Percentiles rank a stretch among this genome's conserved stretches.
These are phyloP conservation scores for Decorospora gaudefroyi DNA, from an alignment of 2,329 filamentous ascomycete genomes.

Conservation along the genomic window DNA sequence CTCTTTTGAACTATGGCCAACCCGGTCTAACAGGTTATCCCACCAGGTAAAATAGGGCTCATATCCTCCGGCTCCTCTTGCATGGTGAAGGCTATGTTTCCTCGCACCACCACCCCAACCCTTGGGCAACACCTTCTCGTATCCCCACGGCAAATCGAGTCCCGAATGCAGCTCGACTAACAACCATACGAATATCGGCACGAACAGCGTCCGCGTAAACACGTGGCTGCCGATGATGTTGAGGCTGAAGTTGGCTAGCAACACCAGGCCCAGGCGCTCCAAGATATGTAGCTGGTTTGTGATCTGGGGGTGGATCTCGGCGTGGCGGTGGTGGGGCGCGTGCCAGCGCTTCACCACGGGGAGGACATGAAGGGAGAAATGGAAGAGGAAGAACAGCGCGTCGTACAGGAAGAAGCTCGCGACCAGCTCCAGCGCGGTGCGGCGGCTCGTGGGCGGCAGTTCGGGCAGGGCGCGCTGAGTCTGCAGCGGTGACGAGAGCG, in stretches of 20 bases:
- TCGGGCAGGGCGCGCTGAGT: neutral
- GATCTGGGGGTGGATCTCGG: constrained; percentile 2
- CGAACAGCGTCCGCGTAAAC: neutral
- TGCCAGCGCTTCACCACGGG: neutral
- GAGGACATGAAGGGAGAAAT: neutral
- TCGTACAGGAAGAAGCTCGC: constrained; percentile 1
- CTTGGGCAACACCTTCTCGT: constrained; percentile 1
- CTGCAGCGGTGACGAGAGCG: constrained; percentile 1
- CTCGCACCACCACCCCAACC: neutral
- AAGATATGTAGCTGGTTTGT: constrained; percentile 1
- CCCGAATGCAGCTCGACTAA: constrained; percentile 2
- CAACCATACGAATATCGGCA: constrained; percentile 3
- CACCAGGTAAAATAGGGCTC: constrained; percentile 1
- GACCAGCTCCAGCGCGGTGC: neutral
- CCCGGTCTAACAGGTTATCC: neutral
- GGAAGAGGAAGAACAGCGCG: neutral
- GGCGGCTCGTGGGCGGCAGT: neutral
- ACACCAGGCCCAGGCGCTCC: neutral
- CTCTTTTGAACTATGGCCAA: neutral
- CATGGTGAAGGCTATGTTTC: constrained; percentile 1
- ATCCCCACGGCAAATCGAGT: constrained; percentile 1
- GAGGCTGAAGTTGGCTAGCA: constrained; percentile 2
- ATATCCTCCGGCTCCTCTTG: constrained; percentile 1
- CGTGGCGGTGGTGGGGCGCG: constrained; percentile 3
- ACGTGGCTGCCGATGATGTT: constrained; percentile 1